Evolutionary conservation across 257 asterid genomes (phyloP), one percentile per base, ranked within the genome.

Genomic region (Solanum phureja): DNA sequence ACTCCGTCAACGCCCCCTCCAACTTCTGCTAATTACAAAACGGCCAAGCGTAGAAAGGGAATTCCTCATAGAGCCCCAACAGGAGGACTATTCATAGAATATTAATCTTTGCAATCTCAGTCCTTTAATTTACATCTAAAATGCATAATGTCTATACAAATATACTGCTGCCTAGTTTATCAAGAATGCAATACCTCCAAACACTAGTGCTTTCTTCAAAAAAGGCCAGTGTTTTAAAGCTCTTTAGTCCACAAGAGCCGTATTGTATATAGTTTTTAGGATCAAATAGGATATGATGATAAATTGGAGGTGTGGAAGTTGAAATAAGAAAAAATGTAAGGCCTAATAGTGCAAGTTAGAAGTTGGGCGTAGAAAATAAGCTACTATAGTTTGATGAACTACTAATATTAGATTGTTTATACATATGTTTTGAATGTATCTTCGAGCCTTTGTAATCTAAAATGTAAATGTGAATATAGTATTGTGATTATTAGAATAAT

Each of bases 1-100:
- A 90, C 87, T 44, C 92, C 92, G 38, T 86, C 90, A 24, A 90
- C 92, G 77, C 92, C 92, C 4, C 90, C 92, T 23, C 92, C 86
- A 84, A 90, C 87, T 86, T 38, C 87, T 75, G 87, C 42, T 56
- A 89, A 74, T 87, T 90, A 84, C 92, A 86, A 87, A 86, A 86
- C 71, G 23, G 87, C 89, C 60, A 90, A 90, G 40, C 79, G 92
- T 19, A 88, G 92, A 56, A 90, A 90, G 90, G 92, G 92, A 38
- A 88, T 88, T 82, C 92, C 92, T 9, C 92, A 90, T 64, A 76
- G 92, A 77, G 75, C 92, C 85, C 92, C 92, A 49, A 88, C 86
- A 38, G 76, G 89, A 56, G 89, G 86, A 79, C 86, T 79, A n/a
- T 56, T 62, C 35, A 62, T 79, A 77, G 89, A 87, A 35, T 87